Percentiles rank a stretch among this genome's conserved stretches.
phyloP scores from a whole-genome alignment of 805 yeast genomes.

The Kluyveromyces siamensis region DNA sequence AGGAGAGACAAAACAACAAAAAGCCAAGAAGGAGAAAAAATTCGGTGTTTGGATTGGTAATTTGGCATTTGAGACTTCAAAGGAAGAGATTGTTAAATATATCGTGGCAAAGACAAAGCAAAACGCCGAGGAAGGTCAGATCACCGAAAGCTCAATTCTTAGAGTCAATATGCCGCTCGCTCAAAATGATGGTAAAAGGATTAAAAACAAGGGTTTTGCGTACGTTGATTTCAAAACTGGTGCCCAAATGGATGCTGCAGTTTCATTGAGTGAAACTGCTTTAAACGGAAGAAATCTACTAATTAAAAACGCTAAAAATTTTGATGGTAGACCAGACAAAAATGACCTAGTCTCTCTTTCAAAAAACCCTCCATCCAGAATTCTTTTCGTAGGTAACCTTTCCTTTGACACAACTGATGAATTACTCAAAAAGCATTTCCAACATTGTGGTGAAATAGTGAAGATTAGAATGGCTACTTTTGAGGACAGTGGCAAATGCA shows the following conservation, averaged over 20 bases:
- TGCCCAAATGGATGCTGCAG: constrained; percentile 51
- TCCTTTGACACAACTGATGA: constrained; percentile 88
- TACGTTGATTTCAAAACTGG: constrained; percentile 69
- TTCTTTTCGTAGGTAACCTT: constrained; percentile 85
- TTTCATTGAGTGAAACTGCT: constrained; percentile 59
- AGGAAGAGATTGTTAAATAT: constrained; percentile 62
- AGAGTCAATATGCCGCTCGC: constrained; percentile 75
- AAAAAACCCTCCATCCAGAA: constrained; percentile 81
- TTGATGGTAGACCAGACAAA: constrained; percentile 77
- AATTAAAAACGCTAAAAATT: constrained; percentile 72
- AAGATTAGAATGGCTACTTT: constrained; percentile 95
- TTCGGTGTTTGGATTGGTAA: constrained; percentile 94
- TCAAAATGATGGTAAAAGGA: constrained; percentile 47
- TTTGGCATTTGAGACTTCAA: constrained; percentile 72
- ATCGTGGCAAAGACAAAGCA: constrained; percentile 49
- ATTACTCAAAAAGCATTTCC: constrained; percentile 68
- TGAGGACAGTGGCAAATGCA: constrained; percentile 92
- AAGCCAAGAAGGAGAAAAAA: constrained; percentile 34
- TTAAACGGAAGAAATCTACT: constrained; percentile 80
- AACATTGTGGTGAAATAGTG: constrained; percentile 81
- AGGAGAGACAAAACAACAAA: constrained; percentile 9
- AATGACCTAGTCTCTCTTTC: constrained; percentile 39
- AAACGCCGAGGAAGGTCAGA: constrained; percentile 28
- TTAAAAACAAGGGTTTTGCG: constrained; percentile 68
- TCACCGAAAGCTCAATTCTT: constrained; percentile 51